Base-by-base conservation (phyloP, 306 rosid genomes). In the Fragaria ananassa region DNA sequence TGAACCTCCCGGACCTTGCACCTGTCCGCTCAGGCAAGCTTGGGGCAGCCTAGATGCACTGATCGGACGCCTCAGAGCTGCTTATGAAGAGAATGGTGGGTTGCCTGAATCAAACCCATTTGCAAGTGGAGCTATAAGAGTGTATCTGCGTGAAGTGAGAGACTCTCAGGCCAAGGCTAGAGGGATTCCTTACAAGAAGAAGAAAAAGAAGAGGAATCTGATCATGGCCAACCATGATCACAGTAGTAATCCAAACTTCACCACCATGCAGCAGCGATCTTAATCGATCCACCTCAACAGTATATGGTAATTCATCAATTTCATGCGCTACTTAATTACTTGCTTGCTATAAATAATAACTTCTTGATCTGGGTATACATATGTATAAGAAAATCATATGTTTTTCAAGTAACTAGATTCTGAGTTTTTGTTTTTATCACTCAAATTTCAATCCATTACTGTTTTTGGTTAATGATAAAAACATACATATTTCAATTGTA, bases 21-120 rank as follows among this genome's bases (percentile, higher is more conserved):
- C 86, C 66, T 88, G 91, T 62, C 89, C 89, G 0, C 88, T 88
- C 6, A 80, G 84, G 58, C 91, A 88, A 82, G 91, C 91, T n/a
- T 88, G 91, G 91, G 91, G 91, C 5, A 88, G 91, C 83, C 89
- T 88, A 0, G 91, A 88, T 35, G 91, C 91, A 1, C 89, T 88
- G 70, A 81, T 88, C 56, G 91, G 91, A 58, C 83, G 91, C 25
- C 87, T 88, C 42, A 56, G 91, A 61, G 91, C 91, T 50, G 91
- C 91, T 46, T 88, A 79, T 13, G 91, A 88, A 70, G 91, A 88
- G 70, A 85, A 79, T 61, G 91, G 91, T 3, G 91, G 91, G 45
- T 79, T 78, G 29, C 85, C 86, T 1, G 91, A 88, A 77, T 53
- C 87, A 0, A 88, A 88, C 73, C 89, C 91, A 1, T 88, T 88